Evolutionary conservation across 2,329 filamentous ascomycete species (phyloP).

Genomic region (Colletotrichum viniferum): DNA sequence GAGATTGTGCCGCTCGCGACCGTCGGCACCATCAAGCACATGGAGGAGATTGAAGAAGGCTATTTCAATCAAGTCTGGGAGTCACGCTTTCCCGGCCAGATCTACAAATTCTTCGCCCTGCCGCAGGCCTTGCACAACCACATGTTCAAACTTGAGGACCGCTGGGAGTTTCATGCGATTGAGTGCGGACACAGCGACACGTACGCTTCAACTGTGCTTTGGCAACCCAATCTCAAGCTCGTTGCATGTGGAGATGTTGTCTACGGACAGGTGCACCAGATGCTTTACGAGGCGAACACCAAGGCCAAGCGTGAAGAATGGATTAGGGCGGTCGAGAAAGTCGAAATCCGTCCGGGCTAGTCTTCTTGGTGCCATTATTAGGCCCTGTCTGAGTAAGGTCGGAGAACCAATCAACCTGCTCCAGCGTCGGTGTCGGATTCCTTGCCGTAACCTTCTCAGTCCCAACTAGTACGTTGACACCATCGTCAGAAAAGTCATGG

Average conservation of each 20-base stretch:
- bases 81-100: neutral
- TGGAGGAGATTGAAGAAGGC: neutral
- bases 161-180: neutral
- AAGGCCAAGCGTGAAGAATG: slow-evolving; percentile 32
- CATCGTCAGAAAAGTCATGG: slow-evolving; percentile 39
- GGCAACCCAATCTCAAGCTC: slow-evolving; percentile 35
- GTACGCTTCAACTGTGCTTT: slow-evolving; percentile 34
- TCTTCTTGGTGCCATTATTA: slow-evolving; percentile 38
- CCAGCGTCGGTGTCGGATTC: slow-evolving; percentile 25
- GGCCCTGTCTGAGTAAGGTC: slow-evolving; percentile 37
- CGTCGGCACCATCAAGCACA: neutral
- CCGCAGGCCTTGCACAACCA: neutral
- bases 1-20: neutral
- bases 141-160: neutral
- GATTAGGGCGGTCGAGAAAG: slow-evolving; percentile 32
- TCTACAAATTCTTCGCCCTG: neutral
- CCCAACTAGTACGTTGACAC: slow-evolving; percentile 34
- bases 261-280: slow-evolving; percentile 40
- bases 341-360: slow-evolving; percentile 40
- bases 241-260: slow-evolving; percentile 42
- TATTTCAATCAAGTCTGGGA: neutral
- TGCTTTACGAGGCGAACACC: slow-evolving; percentile 37
- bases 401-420: slow-evolving; percentile 41
- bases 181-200: neutral
- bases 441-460: slow-evolving; percentile 35